These are phyloP conservation scores for Ceratonia siliqua DNA, from an alignment of 306 rosid genomes.

Conservation along the genomic window DNA sequence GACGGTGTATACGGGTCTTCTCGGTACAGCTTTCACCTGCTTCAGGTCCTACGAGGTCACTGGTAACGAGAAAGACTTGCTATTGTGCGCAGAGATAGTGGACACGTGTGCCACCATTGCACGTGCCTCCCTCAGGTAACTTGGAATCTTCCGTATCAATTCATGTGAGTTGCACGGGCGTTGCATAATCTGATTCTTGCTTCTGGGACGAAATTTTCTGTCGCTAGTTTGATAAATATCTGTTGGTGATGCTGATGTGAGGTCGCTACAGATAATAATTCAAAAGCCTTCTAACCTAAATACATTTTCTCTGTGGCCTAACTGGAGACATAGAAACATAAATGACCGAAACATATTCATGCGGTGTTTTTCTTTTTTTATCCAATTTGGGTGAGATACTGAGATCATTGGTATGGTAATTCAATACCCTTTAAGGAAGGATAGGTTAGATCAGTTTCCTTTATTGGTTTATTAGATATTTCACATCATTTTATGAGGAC, in stretches of 20 bases:
- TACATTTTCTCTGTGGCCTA: neutral
- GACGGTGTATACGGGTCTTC: constrained; percentile 70
- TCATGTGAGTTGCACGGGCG: neutral
- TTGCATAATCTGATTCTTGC: neutral
- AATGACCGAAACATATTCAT: neutral
- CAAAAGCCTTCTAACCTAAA: neutral
- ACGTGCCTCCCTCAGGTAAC: constrained; percentile 67
- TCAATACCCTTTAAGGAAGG: too few species aligned
- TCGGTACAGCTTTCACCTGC: constrained; percentile 84
- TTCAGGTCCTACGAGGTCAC: constrained; percentile 69
- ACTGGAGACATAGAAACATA: neutral
- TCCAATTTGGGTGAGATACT: too few species aligned
- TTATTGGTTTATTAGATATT: neutral
- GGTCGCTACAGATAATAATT: neutral
- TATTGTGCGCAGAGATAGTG: constrained; percentile 56
- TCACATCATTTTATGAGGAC: neutral
- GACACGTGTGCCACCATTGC: constrained; percentile 55
- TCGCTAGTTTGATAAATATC: neutral
- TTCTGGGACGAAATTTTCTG: neutral
- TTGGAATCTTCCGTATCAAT: neutral
- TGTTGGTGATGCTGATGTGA: neutral
- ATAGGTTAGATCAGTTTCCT: neutral
- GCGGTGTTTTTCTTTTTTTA: neutral
- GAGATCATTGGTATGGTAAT: neutral
- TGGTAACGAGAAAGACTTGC: constrained; percentile 59